A percentile compares a stretch with the other conserved stretches of the same genome.
These are phyloP conservation scores for Ophiocytium majus DNA, from an alignment of 352 stramenopile species.

Conservation along the genomic window DNA sequence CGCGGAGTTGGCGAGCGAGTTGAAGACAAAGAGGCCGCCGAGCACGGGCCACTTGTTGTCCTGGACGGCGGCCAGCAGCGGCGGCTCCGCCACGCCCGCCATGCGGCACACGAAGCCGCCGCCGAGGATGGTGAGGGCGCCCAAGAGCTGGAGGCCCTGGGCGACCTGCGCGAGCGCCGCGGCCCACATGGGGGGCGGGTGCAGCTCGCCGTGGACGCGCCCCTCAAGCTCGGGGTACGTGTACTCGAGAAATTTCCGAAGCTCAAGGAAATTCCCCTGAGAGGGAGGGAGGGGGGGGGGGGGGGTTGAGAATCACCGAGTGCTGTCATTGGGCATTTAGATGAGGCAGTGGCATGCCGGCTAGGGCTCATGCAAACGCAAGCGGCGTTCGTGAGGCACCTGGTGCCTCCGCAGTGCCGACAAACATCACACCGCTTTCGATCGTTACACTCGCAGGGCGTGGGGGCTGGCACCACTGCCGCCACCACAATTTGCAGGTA, in stretches of 20 bases:
- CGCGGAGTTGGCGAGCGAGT: constrained; percentile 46
- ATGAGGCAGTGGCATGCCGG: too few relatives aligned
- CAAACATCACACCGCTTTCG: too few relatives aligned
- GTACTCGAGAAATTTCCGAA: constrained; percentile 57
- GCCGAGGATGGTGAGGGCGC: constrained; percentile 33
- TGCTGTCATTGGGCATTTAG: too few relatives aligned
- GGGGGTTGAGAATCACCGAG: too few relatives aligned
- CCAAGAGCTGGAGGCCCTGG: constrained; percentile 33
- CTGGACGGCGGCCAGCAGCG: constrained; percentile 32
- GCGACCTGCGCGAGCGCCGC: constrained; percentile 37
- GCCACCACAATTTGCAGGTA: too few relatives aligned
- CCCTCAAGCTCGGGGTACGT: constrained; percentile 46
- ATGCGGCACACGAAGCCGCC: constrained; percentile 46
- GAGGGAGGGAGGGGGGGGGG: too few relatives aligned
- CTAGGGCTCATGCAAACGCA: too few relatives aligned
- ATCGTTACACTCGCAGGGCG: too few relatives aligned
- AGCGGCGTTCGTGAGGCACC: too few relatives aligned
- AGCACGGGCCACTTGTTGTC: constrained; percentile 52
- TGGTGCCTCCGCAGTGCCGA: too few relatives aligned
- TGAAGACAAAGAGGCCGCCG: constrained; percentile 53
- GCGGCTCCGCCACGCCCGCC: constrained; percentile 42
- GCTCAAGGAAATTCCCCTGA: constrained; percentile 28
- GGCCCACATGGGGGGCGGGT: constrained; percentile 47
- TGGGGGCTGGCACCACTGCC: too few relatives aligned
- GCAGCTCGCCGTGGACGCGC: constrained; percentile 51